Evolutionary conservation across 1,284 basidiomycete species (phyloP), one percentile per base, ranked within the genome.

Genomic region (Trichosporon coremiiforme): DNA sequence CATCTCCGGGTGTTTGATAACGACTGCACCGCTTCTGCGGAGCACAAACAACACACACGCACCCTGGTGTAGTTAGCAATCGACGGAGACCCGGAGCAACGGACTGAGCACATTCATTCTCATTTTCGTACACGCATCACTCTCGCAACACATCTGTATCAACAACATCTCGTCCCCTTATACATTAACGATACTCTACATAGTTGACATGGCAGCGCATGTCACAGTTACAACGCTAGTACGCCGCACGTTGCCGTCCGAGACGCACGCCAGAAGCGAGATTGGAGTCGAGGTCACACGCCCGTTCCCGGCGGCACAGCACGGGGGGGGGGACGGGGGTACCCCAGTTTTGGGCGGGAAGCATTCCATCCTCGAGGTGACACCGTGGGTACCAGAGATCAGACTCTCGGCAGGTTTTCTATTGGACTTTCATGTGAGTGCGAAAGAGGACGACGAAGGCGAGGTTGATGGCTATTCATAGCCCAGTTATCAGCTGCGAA

Each of bases 331-430:
- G 36, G 6, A 38, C 36, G n/a, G 20, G n/a, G 47, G 20, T 22
- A 20, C 47, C 47, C 47, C 20, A 53, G 20, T 22, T 53, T 53
- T 53, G n/a, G 47, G 47, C 47, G 47, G 47, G 47, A 53, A 20
- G 47, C 47, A 22, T 53, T 53, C 20, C 47, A 22, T 12, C 45
- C 45, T 47, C 47, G 20, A 22, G 15, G 47, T 53, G 47, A 53
- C 20, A n/a, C n/a, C n/a, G n/a, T n/a, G n/a, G n/a, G n/a, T n/a
- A n/a, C n/a, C n/a, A n/a, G n/a, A n/a, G n/a, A n/a, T n/a, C 33
- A 33, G 33, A 4, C 33, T 4, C 8, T 33, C 33, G 33, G 33
- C 33, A 33, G 33, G 33, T 33, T 33, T n/a, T n/a, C n/a, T n/a
- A n/a, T n/a, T n/a, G n/a, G 36, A 10, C 36, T 4, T 38, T 38